Evolutionary conservation across 257 asterid genomes (phyloP).

Genomic region (Craterostigma plantagineum): DNA sequence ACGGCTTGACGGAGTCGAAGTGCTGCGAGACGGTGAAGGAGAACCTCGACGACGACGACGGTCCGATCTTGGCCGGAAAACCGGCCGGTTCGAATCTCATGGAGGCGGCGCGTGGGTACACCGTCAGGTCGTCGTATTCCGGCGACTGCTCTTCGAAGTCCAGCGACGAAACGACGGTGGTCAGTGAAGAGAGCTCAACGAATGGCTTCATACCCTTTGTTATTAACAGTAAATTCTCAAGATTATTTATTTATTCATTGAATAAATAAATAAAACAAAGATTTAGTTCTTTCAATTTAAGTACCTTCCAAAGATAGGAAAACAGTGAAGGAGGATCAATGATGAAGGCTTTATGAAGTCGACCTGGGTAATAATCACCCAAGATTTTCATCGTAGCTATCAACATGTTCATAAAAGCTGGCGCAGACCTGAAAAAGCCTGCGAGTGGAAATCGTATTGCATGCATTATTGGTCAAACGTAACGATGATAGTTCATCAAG

Average conservation of each 20-base stretch:
- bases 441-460: constrained; percentile 5
- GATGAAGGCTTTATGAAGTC: constrained; percentile 66
- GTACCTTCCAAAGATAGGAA: constrained; percentile 92
- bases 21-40: constrained; percentile 82
- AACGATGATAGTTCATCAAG: not conserved
- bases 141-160: constrained; percentile 14
- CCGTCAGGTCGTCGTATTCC: constrained; percentile 48
- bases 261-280: no score
- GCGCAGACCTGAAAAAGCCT: constrained; percentile 96
- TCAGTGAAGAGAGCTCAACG: constrained; percentile 44
- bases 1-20: constrained; percentile 75
- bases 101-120: no score
- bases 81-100: constrained; percentile 47
- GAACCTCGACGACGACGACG: constrained; percentile 74
- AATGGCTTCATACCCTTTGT: constrained; percentile 90
- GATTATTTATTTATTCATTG: no score
- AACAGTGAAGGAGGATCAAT: constrained; percentile 88
- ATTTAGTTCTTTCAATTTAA: not conserved
- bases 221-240: not conserved
- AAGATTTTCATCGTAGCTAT: constrained; percentile 58
- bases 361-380: constrained; percentile 64
- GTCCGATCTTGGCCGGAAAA: constrained; percentile 32
- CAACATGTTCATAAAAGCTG: constrained; percentile 79
- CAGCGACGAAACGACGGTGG: constrained; percentile 37
- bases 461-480: no score